A percentile compares a stretch with the other conserved stretches of the same genome.
phyloP scores from a whole-genome alignment of 495 filamentous ascomycete species.

The Penicillium ucsense region DNA sequence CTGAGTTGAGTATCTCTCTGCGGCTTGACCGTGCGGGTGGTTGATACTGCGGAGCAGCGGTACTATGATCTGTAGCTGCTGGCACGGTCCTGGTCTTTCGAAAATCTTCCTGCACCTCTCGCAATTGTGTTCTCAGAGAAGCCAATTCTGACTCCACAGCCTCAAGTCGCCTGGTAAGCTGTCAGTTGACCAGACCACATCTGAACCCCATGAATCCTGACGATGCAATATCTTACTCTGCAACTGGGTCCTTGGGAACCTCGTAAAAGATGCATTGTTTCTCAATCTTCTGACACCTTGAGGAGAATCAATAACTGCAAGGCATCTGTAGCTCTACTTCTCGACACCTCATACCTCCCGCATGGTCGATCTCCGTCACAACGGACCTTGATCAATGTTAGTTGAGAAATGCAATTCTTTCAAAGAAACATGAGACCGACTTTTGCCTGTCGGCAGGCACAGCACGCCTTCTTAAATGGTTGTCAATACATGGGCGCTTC shows the following conservation, averaged over 20 bases:
- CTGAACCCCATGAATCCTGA: neutral
- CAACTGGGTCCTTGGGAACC: slow-evolving; percentile 24
- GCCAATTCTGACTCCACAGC: slow-evolving; percentile 20
- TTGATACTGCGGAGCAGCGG: too few species aligned
- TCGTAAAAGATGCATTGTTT: slow-evolving; percentile 32
- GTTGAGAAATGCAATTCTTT: neutral
- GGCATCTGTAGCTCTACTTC: neutral
- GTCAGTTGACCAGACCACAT: neutral
- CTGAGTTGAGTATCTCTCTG: too few species aligned
- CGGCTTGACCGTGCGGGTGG: too few species aligned
- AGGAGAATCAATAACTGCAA: neutral
- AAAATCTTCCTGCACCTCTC: slow-evolving; percentile 19
- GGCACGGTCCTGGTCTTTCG: slow-evolving; percentile 1
- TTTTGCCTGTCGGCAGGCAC: slow-evolving; percentile 29
- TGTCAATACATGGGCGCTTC: too few species aligned
- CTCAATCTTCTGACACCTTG: slow-evolving; percentile 24
- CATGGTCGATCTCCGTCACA: slow-evolving; percentile 33
- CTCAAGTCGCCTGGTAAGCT: slow-evolving; percentile 17
- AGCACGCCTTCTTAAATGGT: slow-evolving; percentile 25
- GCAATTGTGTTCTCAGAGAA: slow-evolving; percentile 17
- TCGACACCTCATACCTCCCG: slow-evolving; percentile 14
- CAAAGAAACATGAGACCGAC: slow-evolving; percentile 5
- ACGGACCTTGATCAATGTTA: slow-evolving; percentile 19
- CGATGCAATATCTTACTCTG: slow-evolving; percentile 12
- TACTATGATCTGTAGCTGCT: neutral